A percentile compares a stretch with the other conserved stretches of the same genome.
phyloP scores from a whole-genome alignment of 2,329 filamentous ascomycete species.

The Acephala macrosclerotiorum region DNA sequence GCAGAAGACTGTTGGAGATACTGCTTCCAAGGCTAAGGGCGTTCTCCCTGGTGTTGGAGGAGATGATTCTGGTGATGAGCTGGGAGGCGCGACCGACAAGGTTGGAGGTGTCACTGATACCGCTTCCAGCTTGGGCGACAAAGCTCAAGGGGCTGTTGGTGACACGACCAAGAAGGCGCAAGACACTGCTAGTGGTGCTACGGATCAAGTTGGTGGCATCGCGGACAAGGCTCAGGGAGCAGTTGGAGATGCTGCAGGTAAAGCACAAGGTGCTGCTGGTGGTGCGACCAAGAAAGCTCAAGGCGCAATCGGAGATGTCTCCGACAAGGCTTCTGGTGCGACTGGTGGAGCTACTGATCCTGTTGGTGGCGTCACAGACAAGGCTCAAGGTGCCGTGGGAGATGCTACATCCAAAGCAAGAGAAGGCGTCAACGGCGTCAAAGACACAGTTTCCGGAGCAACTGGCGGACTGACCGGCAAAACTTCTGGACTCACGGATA shows the following conservation, averaged over 20 bases:
- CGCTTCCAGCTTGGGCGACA: too few relatives aligned
- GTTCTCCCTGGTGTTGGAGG: constrained; percentile 10
- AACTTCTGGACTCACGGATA: not conserved
- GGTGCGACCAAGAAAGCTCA: too few relatives aligned
- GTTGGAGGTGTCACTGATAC: not conserved
- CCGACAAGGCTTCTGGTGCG: not conserved
- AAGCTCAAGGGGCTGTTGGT: too few relatives aligned
- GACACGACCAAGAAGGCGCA: not conserved
- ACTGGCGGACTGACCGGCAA: constrained; percentile 12
- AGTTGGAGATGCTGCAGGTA: too few relatives aligned
- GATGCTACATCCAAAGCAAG: constrained; percentile 3
- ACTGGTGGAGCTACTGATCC: constrained; percentile 15
- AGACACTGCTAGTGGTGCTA: not conserved
- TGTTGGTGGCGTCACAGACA: constrained; percentile 13
- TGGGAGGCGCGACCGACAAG: constrained; percentile 19
- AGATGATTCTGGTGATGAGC: constrained; percentile 8
- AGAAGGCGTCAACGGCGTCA: constrained; percentile 9
- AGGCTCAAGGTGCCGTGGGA: constrained; percentile 12
- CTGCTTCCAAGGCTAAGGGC: constrained; percentile 11
- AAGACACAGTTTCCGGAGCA: constrained; percentile 14
- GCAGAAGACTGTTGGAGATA: constrained; percentile 7
- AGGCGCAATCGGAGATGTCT: constrained; percentile 8
- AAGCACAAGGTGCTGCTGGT: constrained; percentile 17
- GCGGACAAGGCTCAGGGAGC: constrained; percentile 1
- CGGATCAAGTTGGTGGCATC: too few relatives aligned